Base-by-base conservation (phyloP, 2,329 filamentous ascomycete genomes). In the Scytalidium sp. region DNA sequence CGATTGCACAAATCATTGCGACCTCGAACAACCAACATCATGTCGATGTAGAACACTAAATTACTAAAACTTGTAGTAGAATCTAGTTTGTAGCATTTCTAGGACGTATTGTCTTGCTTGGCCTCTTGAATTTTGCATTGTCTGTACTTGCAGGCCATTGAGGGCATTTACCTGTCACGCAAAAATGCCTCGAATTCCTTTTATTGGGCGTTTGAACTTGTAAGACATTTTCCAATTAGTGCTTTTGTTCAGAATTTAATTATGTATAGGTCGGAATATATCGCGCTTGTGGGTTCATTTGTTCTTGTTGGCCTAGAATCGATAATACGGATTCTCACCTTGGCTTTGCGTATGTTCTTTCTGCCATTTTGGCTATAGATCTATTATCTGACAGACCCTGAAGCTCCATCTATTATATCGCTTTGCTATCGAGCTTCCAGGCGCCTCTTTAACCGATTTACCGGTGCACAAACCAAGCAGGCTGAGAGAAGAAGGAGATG, bases 371-470 rank as follows among this genome's bases (percentile, higher is more conserved):
- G 7, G 39, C 36, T 43, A 11, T 39, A 45, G 21, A 40, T 41
- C 15, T 19, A 19, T 21, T n/a, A 50, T n/a, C 52, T 54, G 29
- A 52, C 20, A 43, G 39, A 36, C 25, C 19, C 45, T 23, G 45
- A 45, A 90, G 87, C 93, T 21, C 80, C 84, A 20, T 86, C 91
- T 15, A 78, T 97, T 41, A 88, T 97, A 60, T 77, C 80, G 50
- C 80, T 97, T 60, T 91, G 84, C 68, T 97, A 97, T 69, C 81
- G 83, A 58, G 81, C 85, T 41, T 97, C 92, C 6, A 86, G 90
- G 60, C 81, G 83, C 22, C 67, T 95, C 7, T 97, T 97, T 73
- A 92, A 96, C 62, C 74, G 80, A 47, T 80, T 94, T 43, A 85
- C 86, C 1, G 84, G 88, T 3, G 81, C 85, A 1, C 83, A 85